Conservation (phyloP, 2,329 filamentous ascomycete genomes). For the Xylariaceae sp. region DNA sequence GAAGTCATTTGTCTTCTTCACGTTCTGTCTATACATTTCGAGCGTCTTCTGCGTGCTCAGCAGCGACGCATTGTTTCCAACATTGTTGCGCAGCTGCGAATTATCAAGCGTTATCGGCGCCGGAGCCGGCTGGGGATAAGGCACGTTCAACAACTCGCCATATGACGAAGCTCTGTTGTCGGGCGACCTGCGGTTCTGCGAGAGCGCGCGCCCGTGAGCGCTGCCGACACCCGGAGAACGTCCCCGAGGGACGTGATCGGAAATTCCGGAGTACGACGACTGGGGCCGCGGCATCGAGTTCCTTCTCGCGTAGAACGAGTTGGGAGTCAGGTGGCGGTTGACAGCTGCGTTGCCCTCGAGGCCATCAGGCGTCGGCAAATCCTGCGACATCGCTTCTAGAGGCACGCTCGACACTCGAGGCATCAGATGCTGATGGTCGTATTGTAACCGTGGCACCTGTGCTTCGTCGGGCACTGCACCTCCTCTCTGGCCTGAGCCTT, state of each 20-base stretch:
- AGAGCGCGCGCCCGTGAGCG: slow-evolving; percentile 41
- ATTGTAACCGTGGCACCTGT: slow-evolving; percentile 54
- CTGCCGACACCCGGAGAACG: slow-evolving; percentile 49
- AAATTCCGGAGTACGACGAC: slow-evolving; percentile 70
- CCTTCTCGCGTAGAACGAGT: slow-evolving; percentile 47
- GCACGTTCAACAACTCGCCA: slow-evolving; percentile 57
- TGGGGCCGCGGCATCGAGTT: slow-evolving; percentile 62
- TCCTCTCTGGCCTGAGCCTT: slow-evolving; percentile 47
- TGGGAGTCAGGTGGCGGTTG: slow-evolving; percentile 59
- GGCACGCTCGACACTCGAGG: slow-evolving; percentile 39
- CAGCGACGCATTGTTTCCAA: slow-evolving; percentile 86
- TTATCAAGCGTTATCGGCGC: slow-evolving; percentile 72
- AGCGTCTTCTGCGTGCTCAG: slow-evolving; percentile 89
- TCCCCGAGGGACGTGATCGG: slow-evolving; percentile 61
- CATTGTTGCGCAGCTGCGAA: slow-evolving; percentile 66
- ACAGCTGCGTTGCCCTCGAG: slow-evolving; percentile 45
- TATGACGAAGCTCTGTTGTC: slow-evolving; percentile 50
- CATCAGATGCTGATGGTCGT: slow-evolving; percentile 50
- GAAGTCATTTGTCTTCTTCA: slow-evolving; percentile 91
- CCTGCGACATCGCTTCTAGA: slow-evolving; percentile 36
- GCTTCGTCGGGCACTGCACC: slow-evolving; percentile 37
- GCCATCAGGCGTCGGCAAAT: slow-evolving; percentile 47
- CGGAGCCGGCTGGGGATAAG: slow-evolving; percentile 72
- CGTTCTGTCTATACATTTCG: slow-evolving; percentile 94
- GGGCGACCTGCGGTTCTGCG: slow-evolving; percentile 51